Conservation (phyloP, 805 yeast species). For the Sungouiozyma ichnusensis region DNA sequence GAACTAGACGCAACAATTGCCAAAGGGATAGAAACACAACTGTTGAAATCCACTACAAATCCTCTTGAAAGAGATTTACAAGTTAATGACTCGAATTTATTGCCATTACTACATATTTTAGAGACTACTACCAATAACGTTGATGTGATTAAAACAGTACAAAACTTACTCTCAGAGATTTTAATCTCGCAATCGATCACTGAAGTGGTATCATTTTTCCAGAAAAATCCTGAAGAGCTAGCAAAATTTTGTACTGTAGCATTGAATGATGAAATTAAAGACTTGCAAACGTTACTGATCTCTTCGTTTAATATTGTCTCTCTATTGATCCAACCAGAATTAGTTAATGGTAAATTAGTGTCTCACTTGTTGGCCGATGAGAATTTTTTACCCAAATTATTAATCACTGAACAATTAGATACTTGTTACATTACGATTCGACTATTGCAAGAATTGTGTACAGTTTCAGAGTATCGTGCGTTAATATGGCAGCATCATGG, state of each 20-base stretch:
- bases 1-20: conserved; percentile 52
- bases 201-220: conserved; percentile 14
- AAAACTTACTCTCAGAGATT: conserved; percentile 24
- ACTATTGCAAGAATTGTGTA: conserved; percentile 24
- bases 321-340: conserved; percentile 19
- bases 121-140: conserved; percentile 11
- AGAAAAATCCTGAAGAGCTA: conserved; percentile 13
- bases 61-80: background rate
- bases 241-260: conserved; percentile 17
- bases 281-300: conserved; percentile 24
- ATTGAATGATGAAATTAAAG: conserved; percentile 13
- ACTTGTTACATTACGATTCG: conserved; percentile 25
- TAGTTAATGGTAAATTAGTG: conserved; percentile 14
- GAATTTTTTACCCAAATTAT: conserved; percentile 15
- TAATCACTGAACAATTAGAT: conserved; percentile 22
- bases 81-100: conserved; percentile 10
- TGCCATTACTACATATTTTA: conserved; percentile 22
- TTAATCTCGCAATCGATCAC: conserved; percentile 11
- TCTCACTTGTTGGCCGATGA: conserved; percentile 14
- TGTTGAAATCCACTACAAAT: conserved; percentile 2
- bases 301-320: conserved; percentile 26
- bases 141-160: conserved; percentile 23
- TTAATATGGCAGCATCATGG: conserved; percentile 26
- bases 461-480: conserved; percentile 19
- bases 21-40: conserved; percentile 21